Conservation (phyloP, 306 rosid genomes). For the Rosa persica region DNA sequence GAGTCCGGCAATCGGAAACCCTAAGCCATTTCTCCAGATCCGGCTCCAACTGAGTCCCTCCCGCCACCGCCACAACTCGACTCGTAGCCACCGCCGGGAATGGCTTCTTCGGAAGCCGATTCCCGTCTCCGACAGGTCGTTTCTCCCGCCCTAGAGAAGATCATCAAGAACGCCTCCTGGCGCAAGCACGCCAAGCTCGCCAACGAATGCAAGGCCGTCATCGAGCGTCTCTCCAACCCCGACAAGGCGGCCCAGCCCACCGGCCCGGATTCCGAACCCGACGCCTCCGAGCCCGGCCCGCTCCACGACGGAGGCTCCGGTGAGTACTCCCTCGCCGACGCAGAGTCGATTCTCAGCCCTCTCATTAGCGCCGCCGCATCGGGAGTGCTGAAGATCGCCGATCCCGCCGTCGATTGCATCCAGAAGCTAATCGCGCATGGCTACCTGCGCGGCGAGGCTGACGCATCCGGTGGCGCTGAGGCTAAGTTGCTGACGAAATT, state of each 20-base stretch:
- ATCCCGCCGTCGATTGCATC: slow-evolving; percentile 93
- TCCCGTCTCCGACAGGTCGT: slow-evolving; percentile 92
- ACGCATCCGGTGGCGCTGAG: slow-evolving; percentile 56
- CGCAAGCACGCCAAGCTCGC: slow-evolving; percentile 90
- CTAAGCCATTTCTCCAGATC: slow-evolving; percentile 39
- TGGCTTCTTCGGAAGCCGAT: slow-evolving; percentile 99
- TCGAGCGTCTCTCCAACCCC: slow-evolving; percentile 60
- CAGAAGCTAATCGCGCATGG: slow-evolving; percentile 92
- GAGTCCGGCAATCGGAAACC: neutral
- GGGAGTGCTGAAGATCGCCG: slow-evolving; percentile 84
- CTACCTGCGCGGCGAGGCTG: slow-evolving; percentile 90
- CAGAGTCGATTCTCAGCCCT: slow-evolving; percentile 81
- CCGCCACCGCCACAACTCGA: neutral
- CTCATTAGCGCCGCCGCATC: slow-evolving; percentile 75
- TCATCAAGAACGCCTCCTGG: slow-evolving; percentile 93
- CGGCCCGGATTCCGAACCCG: slow-evolving; percentile 49
- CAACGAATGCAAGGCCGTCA: slow-evolving; percentile 83
- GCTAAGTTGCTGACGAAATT: slow-evolving; percentile 69
- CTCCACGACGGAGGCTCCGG: slow-evolving; percentile 82
- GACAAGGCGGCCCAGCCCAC: slow-evolving; percentile 17
- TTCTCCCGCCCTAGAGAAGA: slow-evolving; percentile 85
- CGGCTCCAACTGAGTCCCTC: slow-evolving; percentile 35
- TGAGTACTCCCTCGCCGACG: slow-evolving; percentile 72
- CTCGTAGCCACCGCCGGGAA: slow-evolving; percentile 66
- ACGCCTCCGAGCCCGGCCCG: slow-evolving; percentile 63